phyloP scores from a whole-genome alignment of 208 protist species.

The Blechomonas ayalai region DNA sequence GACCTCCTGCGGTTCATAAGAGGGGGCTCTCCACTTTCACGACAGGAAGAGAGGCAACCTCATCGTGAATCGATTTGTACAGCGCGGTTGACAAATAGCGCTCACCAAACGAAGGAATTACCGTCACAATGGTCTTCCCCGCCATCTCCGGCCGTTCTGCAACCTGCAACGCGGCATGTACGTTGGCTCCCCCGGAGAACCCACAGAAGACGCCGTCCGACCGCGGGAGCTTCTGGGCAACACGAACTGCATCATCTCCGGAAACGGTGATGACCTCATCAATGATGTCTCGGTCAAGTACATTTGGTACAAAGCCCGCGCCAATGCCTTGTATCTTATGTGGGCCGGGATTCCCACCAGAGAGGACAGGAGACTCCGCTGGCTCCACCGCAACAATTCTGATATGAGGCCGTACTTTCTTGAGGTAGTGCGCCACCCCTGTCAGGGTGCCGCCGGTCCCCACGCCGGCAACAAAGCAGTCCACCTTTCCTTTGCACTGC shows the following conservation, averaged over 20 bases:
- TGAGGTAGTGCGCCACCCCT: slow-evolving; percentile 64
- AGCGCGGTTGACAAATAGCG: slow-evolving; percentile 83
- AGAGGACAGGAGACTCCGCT: slow-evolving; percentile 78
- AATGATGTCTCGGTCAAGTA: slow-evolving; percentile 51
- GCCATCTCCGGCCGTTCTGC: slow-evolving; percentile 74
- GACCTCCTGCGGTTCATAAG: slow-evolving; percentile 29
- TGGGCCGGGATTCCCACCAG: slow-evolving; percentile 64
- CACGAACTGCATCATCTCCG: slow-evolving; percentile 60
- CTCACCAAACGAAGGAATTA: slow-evolving; percentile 88
- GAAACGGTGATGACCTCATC: slow-evolving; percentile 73
- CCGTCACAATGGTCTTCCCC: slow-evolving; percentile 83
- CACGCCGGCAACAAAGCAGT: slow-evolving; percentile 82
- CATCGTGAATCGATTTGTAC: slow-evolving; percentile 62
- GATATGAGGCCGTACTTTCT: slow-evolving; percentile 35
- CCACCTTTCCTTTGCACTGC: slow-evolving; percentile 68
- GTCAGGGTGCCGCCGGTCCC: slow-evolving; percentile 86
- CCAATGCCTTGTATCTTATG: slow-evolving; percentile 92
- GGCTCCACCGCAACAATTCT: slow-evolving; percentile 81
- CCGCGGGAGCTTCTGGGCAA: slow-evolving; percentile 53
- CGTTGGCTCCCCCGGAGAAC: slow-evolving; percentile 79
- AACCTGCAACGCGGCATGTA: slow-evolving; percentile 77
- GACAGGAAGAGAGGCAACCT: slow-evolving; percentile 56
- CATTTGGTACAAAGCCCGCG: slow-evolving; percentile 80
- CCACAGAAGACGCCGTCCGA: slow-evolving; percentile 83
- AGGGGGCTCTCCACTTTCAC: no score